Evolutionary conservation across 2,329 filamentous ascomycete species (phyloP).

Genomic region (Trichoderma polysporum): DNA sequence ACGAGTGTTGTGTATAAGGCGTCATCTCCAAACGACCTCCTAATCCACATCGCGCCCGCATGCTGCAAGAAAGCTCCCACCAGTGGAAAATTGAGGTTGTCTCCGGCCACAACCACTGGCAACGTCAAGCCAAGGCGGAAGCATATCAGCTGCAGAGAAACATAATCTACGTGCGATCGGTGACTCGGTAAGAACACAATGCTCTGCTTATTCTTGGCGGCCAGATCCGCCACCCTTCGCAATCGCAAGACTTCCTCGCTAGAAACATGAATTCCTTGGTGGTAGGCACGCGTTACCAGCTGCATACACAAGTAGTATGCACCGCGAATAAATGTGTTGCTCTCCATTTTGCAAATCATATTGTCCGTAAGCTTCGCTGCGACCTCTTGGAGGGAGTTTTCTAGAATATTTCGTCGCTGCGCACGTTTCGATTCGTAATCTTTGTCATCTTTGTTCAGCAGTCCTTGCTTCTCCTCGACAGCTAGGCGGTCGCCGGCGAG

Average conservation of each 20-base stretch:
- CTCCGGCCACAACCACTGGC: conserved; percentile 89
- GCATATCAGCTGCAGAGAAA: conserved; percentile 91
- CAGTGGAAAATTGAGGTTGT: conserved; percentile 92
- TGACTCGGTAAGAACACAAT: conserved; percentile 96
- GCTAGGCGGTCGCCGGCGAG: conserved; percentile 72
- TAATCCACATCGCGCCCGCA: conserved; percentile 96
- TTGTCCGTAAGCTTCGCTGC: conserved; percentile 83
- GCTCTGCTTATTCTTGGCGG: conserved; percentile 84
- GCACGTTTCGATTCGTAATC: conserved; percentile 52
- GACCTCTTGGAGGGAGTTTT: conserved; percentile 72
- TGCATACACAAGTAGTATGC: conserved; percentile 91
- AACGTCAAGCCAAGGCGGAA: conserved; percentile 87
- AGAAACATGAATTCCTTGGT: conserved; percentile 95
- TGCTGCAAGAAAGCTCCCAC: conserved; percentile 90
- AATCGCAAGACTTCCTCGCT: conserved; percentile 88
- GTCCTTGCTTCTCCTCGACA: conserved; percentile 74
- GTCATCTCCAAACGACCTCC: conserved; percentile 88
- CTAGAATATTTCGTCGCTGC: conserved; percentile 63
- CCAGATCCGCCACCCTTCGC: conserved; percentile 76
- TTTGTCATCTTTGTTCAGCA: conserved; percentile 57
- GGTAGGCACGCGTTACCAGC: conserved; percentile 86
- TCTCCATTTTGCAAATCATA: conserved; percentile 99
- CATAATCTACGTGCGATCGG: conserved; percentile 93
- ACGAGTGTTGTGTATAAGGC: conserved; percentile 88
- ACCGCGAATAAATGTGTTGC: conserved; percentile 83